Evolutionary conservation across 2,329 filamentous ascomycete genomes (phyloP), one percentile per base, ranked within the genome.

Genomic region (Blastomyces percursus): DNA sequence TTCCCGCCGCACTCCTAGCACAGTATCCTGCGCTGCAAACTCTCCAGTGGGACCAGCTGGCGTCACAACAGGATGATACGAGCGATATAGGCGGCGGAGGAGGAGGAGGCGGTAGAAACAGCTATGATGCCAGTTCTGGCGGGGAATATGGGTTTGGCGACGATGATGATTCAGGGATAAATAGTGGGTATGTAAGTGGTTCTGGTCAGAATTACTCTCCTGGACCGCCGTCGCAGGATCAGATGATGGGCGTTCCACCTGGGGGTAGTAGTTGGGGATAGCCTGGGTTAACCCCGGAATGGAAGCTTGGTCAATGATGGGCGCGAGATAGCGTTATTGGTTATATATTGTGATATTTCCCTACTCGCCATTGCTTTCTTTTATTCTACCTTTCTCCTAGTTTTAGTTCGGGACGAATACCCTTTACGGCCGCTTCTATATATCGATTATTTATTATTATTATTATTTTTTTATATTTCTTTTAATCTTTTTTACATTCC

Each of bases 11-110:
- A 1, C 79, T 99, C 59, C 79, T 97, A 48, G 89, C 89, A 21
- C 94, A 97, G 71, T 97, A 96, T 74, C 94, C 94, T 14, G 92
- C 91, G 3, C 79, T 99, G n/a, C 91, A 92, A 30, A 88, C 87
- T 61, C 83, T 97, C 72, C 92, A 93, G 71, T 97, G 93, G 92
- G 83, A 95, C 72, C 83, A 86, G 51, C 82, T 87, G n/a, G 80
- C 80, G 4, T 77, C 81, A 7, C 85, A 85, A 21, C 81, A 86
- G 63, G 81, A 82, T 55, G 78, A 81, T 42, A 75, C 78, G 2
- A 79, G 78, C 60, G 79, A 81, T 60, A 87, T 91, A 50, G 88
- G 90, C 59, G 89, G 65, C 0, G 83, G 85, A 1, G 27, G 27
- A 30, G 27, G 27, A 30, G 88, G 90, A 59, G 48, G 46, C 27